phyloP scores from a whole-genome alignment of 352 stramenopile species.

The Pythium chondricola region DNA sequence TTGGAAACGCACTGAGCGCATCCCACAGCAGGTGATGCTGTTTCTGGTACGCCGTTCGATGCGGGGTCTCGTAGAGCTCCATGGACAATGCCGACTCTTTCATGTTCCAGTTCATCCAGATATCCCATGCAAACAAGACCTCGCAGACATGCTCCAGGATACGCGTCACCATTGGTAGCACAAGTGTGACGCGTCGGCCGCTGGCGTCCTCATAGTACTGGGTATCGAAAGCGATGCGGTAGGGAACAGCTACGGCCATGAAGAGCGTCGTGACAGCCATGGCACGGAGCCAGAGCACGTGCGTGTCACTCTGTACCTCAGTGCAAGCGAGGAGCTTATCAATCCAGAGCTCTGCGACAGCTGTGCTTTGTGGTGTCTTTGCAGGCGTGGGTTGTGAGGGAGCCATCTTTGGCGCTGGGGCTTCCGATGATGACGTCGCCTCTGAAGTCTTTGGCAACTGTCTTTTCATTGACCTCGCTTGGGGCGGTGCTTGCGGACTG shows the following conservation, averaged over 20 bases:
- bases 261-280: slow-evolving; percentile 27
- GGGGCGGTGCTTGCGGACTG: not conserved
- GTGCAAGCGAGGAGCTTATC: slow-evolving; percentile 37
- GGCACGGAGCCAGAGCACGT: slow-evolving; percentile 32
- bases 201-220: slow-evolving; percentile 14
- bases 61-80: slow-evolving; percentile 42
- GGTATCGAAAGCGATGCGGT: slow-evolving; percentile 35
- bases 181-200: slow-evolving; percentile 12
- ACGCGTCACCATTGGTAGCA: slow-evolving; percentile 15
- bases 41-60: slow-evolving; percentile 33
- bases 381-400: slow-evolving; percentile 1
- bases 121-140: slow-evolving; percentile 43
- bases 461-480: not conserved
- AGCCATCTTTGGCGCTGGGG: too few relatives aligned
- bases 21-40: slow-evolving; percentile 30
- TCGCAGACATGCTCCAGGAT: slow-evolving; percentile 35
- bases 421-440: not conserved
- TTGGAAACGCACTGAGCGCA: slow-evolving; percentile 34
- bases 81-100: slow-evolving; percentile 36
- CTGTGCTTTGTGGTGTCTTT: not conserved
- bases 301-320: slow-evolving; percentile 33
- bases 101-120: slow-evolving; percentile 58
- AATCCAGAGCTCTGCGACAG: slow-evolving; percentile 33
- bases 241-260: slow-evolving; percentile 37
- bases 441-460: too few relatives aligned